Percentiles rank a stretch among this genome's conserved stretches.
Conservation (phyloP, 768 basidiomycete genomes). For the Tylopilus vinaceipallidus region DNA sequence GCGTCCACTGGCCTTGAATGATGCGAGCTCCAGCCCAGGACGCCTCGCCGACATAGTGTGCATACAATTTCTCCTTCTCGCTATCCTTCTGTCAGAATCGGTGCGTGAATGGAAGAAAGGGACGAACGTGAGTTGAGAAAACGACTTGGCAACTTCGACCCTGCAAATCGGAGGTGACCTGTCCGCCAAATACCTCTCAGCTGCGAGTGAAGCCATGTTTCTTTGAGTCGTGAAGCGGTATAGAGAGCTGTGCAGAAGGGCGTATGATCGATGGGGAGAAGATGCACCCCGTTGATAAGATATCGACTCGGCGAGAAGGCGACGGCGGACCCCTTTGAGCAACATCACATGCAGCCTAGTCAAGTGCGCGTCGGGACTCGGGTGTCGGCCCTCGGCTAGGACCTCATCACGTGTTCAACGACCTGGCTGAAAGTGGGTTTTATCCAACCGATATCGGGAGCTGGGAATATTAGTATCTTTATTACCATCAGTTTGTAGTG, state of each 20-base stretch:
- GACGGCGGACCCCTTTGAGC: slow-evolving; percentile 2
- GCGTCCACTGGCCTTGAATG: slow-evolving; percentile 83
- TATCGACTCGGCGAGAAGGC: slow-evolving; percentile 2
- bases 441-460: too few relatives aligned
- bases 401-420: neutral
- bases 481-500: too few relatives aligned
- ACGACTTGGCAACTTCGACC: slow-evolving; percentile 65
- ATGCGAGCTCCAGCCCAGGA: slow-evolving; percentile 85
- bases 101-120: neutral
- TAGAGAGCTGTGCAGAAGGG: neutral
- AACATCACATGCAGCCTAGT: neutral
- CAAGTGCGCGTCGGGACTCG: slow-evolving; percentile 8
- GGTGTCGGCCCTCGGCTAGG: slow-evolving; percentile 8
- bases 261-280: slow-evolving; percentile 13
- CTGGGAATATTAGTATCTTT: too few relatives aligned
- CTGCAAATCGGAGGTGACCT: slow-evolving; percentile 72
- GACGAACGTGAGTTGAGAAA: slow-evolving; percentile 61
- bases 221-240: slow-evolving; percentile 1
- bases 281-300: slow-evolving; percentile 13
- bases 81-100: slow-evolving; percentile 36
- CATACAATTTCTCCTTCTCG: slow-evolving; percentile 73
- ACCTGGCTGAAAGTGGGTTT: too few relatives aligned
- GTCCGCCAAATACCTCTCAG: slow-evolving; percentile 75
- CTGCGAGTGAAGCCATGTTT: slow-evolving; percentile 35
- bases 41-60: slow-evolving; percentile 67